Evolutionary conservation across 2,329 filamentous ascomycete genomes (phyloP).

Genomic region (Penicillium sp.): DNA sequence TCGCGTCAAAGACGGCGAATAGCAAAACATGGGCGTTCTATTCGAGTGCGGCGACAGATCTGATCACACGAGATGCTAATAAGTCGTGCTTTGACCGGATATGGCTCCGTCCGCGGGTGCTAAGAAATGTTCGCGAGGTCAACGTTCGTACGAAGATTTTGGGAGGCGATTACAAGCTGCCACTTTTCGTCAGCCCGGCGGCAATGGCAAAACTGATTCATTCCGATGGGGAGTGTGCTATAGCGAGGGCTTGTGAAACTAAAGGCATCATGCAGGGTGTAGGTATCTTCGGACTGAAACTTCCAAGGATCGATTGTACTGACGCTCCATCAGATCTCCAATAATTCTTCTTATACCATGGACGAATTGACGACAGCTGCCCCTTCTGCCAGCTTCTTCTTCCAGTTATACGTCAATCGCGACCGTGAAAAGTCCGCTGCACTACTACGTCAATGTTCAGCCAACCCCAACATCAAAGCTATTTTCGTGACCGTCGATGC

Average conservation of each 20-base stretch:
- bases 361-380: slow-evolving; percentile 52
- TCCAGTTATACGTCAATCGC: slow-evolving; percentile 57
- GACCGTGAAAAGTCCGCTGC: slow-evolving; percentile 50
- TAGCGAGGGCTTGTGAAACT: slow-evolving; percentile 53
- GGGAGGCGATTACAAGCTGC: slow-evolving; percentile 52
- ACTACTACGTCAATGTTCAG: slow-evolving; percentile 45
- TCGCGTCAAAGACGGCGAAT: slow-evolving; percentile 54
- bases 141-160: slow-evolving; percentile 55
- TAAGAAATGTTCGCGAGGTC: slow-evolving; percentile 56
- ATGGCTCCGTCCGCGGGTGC: slow-evolving; percentile 58
- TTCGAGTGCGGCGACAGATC: slow-evolving; percentile 63
- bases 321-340: slow-evolving; percentile 48
- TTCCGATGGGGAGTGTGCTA: slow-evolving; percentile 60
- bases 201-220: slow-evolving; percentile 65
- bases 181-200: slow-evolving; percentile 64
- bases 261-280: slow-evolving; percentile 57
- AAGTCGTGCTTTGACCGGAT: slow-evolving; percentile 55
- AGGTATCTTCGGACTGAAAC: slow-evolving; percentile 9
- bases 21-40: slow-evolving; percentile 70
- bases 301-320: background rate
- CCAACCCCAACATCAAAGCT: slow-evolving; percentile 43
- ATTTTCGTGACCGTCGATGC: slow-evolving; percentile 57
- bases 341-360: slow-evolving; percentile 59
- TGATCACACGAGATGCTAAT: slow-evolving; percentile 58
- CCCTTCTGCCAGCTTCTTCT: slow-evolving; percentile 47